These are phyloP conservation scores for Lasiodiplodia sp. DNA, from an alignment of 2,329 filamentous ascomycete species.

Conservation along the genomic window DNA sequence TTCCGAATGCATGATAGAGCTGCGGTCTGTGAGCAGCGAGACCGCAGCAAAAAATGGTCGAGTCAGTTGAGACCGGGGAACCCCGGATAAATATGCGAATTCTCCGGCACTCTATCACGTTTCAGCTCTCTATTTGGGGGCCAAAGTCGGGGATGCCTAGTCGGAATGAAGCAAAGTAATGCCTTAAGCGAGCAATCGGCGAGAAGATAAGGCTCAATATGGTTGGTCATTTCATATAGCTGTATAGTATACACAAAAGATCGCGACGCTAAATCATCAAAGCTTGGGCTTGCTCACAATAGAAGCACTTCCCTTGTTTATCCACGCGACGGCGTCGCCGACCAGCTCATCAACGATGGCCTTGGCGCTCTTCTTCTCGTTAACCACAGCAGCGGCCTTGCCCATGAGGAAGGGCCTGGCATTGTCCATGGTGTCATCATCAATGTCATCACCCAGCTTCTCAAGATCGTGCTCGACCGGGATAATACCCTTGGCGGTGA, in stretches of 20 bases:
- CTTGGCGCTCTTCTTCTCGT: conserved; percentile 91
- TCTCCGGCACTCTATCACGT: background rate
- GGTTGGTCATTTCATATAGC: conserved; percentile 10
- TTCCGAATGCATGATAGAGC: conserved; percentile 1
- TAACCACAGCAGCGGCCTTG: conserved; percentile 92
- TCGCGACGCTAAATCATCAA: conserved; percentile 31
- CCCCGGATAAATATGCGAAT: background rate
- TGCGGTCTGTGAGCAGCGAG: background rate
- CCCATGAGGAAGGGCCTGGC: conserved; percentile 94
- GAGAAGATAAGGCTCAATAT: background rate
- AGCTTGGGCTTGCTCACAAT: conserved; percentile 55
- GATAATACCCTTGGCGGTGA: conserved; percentile 87
- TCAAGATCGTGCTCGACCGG: conserved; percentile 96
- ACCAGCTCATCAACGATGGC: conserved; percentile 95
- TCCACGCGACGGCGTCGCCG: conserved; percentile 74
- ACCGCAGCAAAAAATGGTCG: background rate
- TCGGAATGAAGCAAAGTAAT: background rate
- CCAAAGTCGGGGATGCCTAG: background rate
- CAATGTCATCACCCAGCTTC: conserved; percentile 69
- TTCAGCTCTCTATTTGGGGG: background rate
- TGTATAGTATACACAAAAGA: conserved; percentile 4
- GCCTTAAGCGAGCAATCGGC: background rate
- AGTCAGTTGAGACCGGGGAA: background rate
- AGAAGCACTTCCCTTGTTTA: conserved; percentile 72
- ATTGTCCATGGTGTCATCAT: conserved; percentile 90